Percentiles rank a stretch among this genome's conserved stretches.
These are phyloP conservation scores for Didymella arachidicola DNA, from an alignment of 2,329 filamentous ascomycete species.

Conservation along the genomic window DNA sequence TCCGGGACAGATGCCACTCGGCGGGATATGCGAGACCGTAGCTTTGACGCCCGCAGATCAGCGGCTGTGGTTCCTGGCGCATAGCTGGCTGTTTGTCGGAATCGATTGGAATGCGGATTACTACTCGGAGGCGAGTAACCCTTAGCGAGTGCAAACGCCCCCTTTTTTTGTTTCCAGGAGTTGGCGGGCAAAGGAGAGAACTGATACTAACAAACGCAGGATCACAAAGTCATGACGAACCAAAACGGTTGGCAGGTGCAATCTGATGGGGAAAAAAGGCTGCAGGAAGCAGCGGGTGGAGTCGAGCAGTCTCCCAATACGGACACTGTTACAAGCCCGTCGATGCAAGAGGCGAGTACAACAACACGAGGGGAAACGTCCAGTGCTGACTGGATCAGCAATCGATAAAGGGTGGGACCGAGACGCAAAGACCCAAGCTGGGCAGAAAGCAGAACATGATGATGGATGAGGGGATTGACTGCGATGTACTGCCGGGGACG, in stretches of 20 bases:
- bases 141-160: not conserved
- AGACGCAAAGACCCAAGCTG: not conserved
- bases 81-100: constrained; percentile 22
- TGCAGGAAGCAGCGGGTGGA: not conserved
- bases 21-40: constrained; percentile 15
- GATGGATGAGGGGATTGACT: constrained; percentile 4
- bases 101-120: constrained; percentile 19
- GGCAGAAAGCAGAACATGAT: not conserved
- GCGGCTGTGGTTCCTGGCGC: constrained; percentile 19
- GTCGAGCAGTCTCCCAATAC: not conserved
- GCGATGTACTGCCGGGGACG: not conserved
- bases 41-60: constrained; percentile 15
- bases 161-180: not conserved
- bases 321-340: not conserved
- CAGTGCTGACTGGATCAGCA: constrained; percentile 1
- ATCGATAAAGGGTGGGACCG: not conserved
- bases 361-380: not conserved
- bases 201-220: not conserved
- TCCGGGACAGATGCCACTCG: constrained; percentile 11
- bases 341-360: constrained; percentile 4
- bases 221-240: not conserved
- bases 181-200: not conserved
- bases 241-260: not conserved
- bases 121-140: constrained; percentile 13
- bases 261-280: not conserved